These are phyloP conservation scores for Plasmodium ovale DNA, from an alignment of 169 alveolate genomes.

Conservation along the genomic window DNA sequence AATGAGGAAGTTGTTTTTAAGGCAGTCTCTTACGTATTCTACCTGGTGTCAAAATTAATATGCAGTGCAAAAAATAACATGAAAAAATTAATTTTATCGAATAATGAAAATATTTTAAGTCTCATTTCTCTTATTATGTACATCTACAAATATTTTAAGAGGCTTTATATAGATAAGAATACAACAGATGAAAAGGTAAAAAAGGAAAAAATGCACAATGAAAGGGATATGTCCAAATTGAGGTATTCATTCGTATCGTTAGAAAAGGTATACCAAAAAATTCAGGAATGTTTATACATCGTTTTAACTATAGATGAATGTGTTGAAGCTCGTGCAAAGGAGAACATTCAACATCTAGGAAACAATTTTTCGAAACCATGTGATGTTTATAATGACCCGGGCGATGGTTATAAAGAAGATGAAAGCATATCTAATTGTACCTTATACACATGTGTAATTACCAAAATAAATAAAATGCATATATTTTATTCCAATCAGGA, in stretches of 20 bases:
- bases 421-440: neutral
- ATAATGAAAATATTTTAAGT: constrained; percentile 34
- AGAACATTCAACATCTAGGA: neutral
- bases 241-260: constrained; percentile 37
- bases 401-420: neutral
- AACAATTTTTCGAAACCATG: neutral
- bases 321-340: constrained; percentile 25
- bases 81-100: constrained; percentile 17
- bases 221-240: neutral
- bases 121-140: constrained; percentile 36
- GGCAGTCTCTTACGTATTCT: constrained; percentile 56
- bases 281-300: constrained; percentile 68
- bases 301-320: constrained; percentile 52
- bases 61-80: constrained; percentile 35
- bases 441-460: constrained; percentile 22
- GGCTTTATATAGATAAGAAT: constrained; percentile 30
- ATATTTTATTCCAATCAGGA: constrained; percentile 70
- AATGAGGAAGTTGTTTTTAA: constrained; percentile 44
- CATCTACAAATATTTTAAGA: constrained; percentile 60
- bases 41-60: constrained; percentile 60
- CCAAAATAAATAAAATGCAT: constrained; percentile 54
- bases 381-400: neutral
- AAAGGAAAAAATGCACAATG: neutral
- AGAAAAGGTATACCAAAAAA: constrained; percentile 71
- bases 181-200: neutral